Evolutionary conservation across 345 rosid genomes (phyloP).

Genomic region (Lepidium didymum): DNA sequence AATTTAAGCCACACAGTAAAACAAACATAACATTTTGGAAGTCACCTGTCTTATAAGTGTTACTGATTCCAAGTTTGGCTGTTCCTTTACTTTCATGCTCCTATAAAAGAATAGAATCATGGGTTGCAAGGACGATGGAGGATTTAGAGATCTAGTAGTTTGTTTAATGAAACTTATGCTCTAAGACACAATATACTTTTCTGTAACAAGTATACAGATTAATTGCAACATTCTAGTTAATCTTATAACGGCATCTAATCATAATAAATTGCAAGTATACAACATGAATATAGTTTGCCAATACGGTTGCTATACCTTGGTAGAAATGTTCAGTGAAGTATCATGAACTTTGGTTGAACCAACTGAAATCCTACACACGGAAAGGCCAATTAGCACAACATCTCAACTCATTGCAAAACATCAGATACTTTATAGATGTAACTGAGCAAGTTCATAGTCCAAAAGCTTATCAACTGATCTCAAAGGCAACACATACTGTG

Average conservation of each 20-base stretch:
- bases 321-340: constrained; percentile 35
- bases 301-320: constrained; percentile 30
- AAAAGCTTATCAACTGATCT: neutral
- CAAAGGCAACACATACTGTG: neutral
- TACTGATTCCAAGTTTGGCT: constrained; percentile 20
- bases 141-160: neutral
- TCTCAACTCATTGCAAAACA: neutral
- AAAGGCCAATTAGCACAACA: constrained; percentile 1
- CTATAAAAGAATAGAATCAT: constrained; percentile 25
- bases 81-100: constrained; percentile 32
- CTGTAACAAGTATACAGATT: neutral
- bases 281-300: neutral
- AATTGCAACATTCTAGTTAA: neutral
- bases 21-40: constrained; percentile 10
- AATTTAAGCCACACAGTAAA: constrained; percentile 5
- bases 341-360: constrained; percentile 33
- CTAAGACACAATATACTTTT: neutral
- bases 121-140: constrained; percentile 13
- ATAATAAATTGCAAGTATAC: neutral
- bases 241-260: neutral
- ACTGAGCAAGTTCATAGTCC: neutral
- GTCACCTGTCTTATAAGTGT: constrained; percentile 42
- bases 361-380: constrained; percentile 36
- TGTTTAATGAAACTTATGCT: neutral
- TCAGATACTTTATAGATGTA: neutral